A percentile compares a stretch with the other conserved stretches of the same genome.
phyloP scores from a whole-genome alignment of 345 rosid genomes.

The Viola odorata region DNA sequence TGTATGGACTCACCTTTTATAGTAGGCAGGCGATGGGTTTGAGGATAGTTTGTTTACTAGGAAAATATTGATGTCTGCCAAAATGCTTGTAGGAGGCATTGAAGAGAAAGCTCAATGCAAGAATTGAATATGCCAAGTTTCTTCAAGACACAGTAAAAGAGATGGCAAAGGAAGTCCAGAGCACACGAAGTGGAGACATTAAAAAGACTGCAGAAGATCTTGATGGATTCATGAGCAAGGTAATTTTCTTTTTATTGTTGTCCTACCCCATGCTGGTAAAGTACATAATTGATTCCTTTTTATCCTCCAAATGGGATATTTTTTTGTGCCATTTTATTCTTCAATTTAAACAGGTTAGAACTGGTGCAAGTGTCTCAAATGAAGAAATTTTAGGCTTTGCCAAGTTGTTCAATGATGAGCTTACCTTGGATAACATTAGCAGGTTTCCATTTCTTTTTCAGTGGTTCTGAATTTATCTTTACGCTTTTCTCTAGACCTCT shows the following conservation, averaged over 20 bases:
- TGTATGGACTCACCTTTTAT: no score
- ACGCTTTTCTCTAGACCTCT: background rate
- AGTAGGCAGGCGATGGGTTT: no score
- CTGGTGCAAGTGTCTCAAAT: conserved; percentile 79
- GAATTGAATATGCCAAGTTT: conserved; percentile 95
- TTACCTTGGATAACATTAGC: conserved; percentile 92
- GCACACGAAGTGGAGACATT: conserved; percentile 70
- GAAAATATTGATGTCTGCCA: no score
- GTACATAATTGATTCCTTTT: no score
- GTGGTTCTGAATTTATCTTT: conserved; percentile 1
- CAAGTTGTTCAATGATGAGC: conserved; percentile 88
- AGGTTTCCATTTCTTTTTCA: conserved; percentile 41
- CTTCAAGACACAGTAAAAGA: conserved; percentile 95
- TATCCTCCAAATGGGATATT: background rate
- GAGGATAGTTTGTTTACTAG: no score
- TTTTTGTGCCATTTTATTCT: background rate
- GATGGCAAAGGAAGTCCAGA: conserved; percentile 98
- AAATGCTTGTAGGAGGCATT: conserved; percentile 59
- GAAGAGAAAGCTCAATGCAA: conserved; percentile 81
- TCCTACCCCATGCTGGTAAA: background rate
- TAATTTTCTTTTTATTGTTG: conserved; percentile 11
- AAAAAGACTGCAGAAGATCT: conserved; percentile 96
- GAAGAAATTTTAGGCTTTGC: conserved; percentile 97
- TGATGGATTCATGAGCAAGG: conserved; percentile 86
- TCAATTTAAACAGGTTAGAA: conserved; percentile 67